Evolutionary conservation across 2,329 filamentous ascomycete genomes (phyloP).

Genomic region (Cercospora zeae-maydis): DNA sequence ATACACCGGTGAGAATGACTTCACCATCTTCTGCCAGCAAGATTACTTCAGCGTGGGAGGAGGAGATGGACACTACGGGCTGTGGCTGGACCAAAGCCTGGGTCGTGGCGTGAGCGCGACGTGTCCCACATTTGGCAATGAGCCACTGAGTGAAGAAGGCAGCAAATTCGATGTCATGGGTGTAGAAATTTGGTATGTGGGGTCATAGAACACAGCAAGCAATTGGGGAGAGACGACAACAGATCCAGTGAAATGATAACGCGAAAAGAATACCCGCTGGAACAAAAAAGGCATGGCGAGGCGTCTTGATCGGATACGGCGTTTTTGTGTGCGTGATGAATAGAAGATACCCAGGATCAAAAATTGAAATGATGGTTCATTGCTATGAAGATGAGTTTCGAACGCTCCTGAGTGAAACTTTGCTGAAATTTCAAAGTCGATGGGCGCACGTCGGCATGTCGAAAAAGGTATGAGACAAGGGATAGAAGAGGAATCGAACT

Average conservation of each 20-base stretch:
- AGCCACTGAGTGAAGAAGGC: conserved; percentile 87
- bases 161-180: conserved; percentile 87
- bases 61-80: conserved; percentile 79
- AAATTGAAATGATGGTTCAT: neutral
- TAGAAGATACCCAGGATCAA: neutral
- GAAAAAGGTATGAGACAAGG: neutral
- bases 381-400: neutral
- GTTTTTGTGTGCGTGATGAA: neutral
- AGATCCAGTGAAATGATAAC: neutral
- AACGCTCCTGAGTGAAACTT: neutral
- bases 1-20: conserved; percentile 93
- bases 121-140: conserved; percentile 92
- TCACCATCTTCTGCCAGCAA: conserved; percentile 88
- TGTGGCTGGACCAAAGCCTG: conserved; percentile 87
- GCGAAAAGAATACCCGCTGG: neutral
- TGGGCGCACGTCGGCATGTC: neutral
- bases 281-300: neutral
- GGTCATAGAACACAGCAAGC: conserved; percentile 37
- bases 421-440: too few relatives aligned
- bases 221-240: neutral
- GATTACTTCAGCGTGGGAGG: conserved; percentile 83
- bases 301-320: neutral
- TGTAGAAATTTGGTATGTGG: conserved; percentile 91
- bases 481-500: neutral
- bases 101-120: conserved; percentile 77